Conservation (phyloP, 2,329 filamentous ascomycete species). For the Mycosphaerelloides madeirae region DNA sequence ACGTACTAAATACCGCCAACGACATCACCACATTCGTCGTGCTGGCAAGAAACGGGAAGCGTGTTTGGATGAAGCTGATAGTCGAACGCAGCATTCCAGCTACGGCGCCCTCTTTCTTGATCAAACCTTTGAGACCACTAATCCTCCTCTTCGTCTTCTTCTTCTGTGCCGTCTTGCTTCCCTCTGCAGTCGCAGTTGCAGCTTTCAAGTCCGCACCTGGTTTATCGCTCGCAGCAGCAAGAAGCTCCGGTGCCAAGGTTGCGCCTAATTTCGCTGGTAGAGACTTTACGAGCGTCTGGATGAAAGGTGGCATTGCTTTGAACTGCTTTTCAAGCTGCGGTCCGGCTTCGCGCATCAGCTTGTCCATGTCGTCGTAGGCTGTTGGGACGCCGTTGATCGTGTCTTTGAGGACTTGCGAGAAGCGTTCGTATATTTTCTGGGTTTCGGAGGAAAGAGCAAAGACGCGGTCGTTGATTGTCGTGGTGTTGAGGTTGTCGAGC, state of each 20-base stretch:
- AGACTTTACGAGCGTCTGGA: slow-evolving; percentile 81
- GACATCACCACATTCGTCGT: slow-evolving; percentile 91
- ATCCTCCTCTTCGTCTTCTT: slow-evolving; percentile 61
- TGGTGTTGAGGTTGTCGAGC: slow-evolving; percentile 78
- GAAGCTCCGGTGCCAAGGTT: slow-evolving; percentile 71
- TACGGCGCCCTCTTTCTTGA: slow-evolving; percentile 82
- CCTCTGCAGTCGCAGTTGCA: slow-evolving; percentile 41
- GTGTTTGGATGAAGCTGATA: slow-evolving; percentile 75
- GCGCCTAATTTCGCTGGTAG: slow-evolving; percentile 77
- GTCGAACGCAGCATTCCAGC: slow-evolving; percentile 84
- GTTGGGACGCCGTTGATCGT: slow-evolving; percentile 88
- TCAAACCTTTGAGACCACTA: slow-evolving; percentile 69
- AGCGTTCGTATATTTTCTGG: slow-evolving; percentile 72
- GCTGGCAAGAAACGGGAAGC: slow-evolving; percentile 80
- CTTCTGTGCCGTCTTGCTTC: slow-evolving; percentile 23
- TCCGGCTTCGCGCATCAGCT: slow-evolving; percentile 59
- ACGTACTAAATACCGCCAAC: slow-evolving; percentile 72
- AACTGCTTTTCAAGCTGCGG: slow-evolving; percentile 61
- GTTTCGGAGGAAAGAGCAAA: slow-evolving; percentile 82
- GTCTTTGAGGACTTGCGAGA: slow-evolving; percentile 88
- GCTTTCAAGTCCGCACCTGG: slow-evolving; percentile 42
- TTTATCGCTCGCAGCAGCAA: slow-evolving; percentile 76
- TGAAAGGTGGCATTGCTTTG: slow-evolving; percentile 64
- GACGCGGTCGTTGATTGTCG: slow-evolving; percentile 77
- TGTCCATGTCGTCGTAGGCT: slow-evolving; percentile 83